Base-by-base conservation (phyloP, 129 eudicot species). In the Arctium lappa region DNA sequence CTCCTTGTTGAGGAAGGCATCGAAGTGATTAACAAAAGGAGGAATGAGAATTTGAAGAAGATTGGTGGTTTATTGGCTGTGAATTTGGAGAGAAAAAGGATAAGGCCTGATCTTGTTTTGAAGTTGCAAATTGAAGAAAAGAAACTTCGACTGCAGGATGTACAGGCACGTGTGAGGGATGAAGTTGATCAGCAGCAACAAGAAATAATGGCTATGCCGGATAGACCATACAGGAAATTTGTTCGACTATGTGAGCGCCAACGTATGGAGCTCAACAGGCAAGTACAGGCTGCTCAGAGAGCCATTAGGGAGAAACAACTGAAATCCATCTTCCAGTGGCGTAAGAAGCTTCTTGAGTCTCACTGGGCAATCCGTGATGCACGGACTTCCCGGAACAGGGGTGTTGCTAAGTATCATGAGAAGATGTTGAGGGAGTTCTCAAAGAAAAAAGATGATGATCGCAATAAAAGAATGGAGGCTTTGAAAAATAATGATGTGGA, bases 301-400 rank as follows among this genome's bases (percentile, higher is more conserved):
- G 94, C 95, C 66, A 86, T 86, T 32, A 92, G 99, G 78, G 99
- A 93, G 77, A 95, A 93, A 86, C 99, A 95, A 80, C 80, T 95
- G 60, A 95, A 95, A 81, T 80, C 86, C 6, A 93, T 95, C 30
- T 91, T 95, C 60, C 95, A 88, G 77, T 95, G 99, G 99, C 97
- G 99, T 71, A 95, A 95, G 95, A 95, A 95, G 98, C 98, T 95
- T 82, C 93, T 93, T 32, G 99, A 95, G 88, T 86, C 98, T 56
- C 99, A 95, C 78, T 95, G 99, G 99, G 97, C 89, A 3, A 90
- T 93, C 33, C 95, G 99, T 63, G 99, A 95, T 86, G 98, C 99
- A 69, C 85, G 99, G 69, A 95, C 98, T 80, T 92, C 97, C 33
- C 92, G 99, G 8, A 95, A 95, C 63, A 87, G 97, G 86, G 99